phyloP scores from a whole-genome alignment of 1,139 yeast species.

The Geotrichum carabidarum region DNA sequence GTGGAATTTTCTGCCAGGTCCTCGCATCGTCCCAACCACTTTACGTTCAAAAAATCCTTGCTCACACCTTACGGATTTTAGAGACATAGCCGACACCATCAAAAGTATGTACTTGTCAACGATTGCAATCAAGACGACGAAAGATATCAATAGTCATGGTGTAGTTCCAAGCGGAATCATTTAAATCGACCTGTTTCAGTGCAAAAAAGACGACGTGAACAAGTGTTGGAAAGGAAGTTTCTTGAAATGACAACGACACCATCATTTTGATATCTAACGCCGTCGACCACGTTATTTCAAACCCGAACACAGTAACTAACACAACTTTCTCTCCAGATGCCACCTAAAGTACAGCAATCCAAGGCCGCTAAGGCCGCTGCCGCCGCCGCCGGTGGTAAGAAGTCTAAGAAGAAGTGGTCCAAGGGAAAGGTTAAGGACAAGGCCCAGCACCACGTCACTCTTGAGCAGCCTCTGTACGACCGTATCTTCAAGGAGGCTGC shows the following conservation, averaged over 20 bases:
- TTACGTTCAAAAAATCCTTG: conserved; percentile 4
- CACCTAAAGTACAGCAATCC: conserved; percentile 98
- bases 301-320: not conserved
- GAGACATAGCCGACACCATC: conserved; percentile 11
- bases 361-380: conserved; percentile 99
- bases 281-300: not conserved
- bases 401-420: conserved; percentile 99
- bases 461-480: conserved; percentile 98
- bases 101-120: conserved; percentile 1
- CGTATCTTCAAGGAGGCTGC: conserved; percentile 99
- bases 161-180: too few relatives aligned
- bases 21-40: not conserved
- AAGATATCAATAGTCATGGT: not conserved
- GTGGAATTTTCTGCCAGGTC: not conserved
- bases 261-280: too few relatives aligned
- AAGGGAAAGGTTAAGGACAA: conserved; percentile 99
- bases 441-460: conserved; percentile 97
- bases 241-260: too few relatives aligned
- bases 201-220: not conserved
- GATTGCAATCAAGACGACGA: not conserved
- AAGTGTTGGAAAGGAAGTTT: not conserved
- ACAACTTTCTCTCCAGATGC: conserved; percentile 54
- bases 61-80: conserved; percentile 9
- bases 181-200: too few relatives aligned
- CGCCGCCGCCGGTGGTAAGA: conserved; percentile 99